Percentiles rank a stretch among this genome's conserved stretches.
Conservation (phyloP, 192 early-diverging fungal species). For the Podila epicladia region DNA sequence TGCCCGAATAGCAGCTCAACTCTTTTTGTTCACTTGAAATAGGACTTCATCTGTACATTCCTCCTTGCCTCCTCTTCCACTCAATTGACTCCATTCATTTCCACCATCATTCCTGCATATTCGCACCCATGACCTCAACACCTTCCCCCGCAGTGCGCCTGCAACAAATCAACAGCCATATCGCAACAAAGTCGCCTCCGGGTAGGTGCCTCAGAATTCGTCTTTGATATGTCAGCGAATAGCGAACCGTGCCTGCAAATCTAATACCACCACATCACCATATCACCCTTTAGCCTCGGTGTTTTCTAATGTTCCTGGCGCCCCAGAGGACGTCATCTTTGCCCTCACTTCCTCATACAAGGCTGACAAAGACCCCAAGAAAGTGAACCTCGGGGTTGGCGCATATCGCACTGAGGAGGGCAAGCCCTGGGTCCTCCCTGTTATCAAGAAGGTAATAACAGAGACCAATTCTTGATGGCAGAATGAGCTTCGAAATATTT, state of each 20-base stretch:
- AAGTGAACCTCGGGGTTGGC: conserved; percentile 96
- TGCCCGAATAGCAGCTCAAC: no score
- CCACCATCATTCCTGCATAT: no score
- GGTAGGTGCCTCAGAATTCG: no score
- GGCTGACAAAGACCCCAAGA: conserved; percentile 78
- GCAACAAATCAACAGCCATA: no score
- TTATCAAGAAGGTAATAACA: conserved; percentile 82
- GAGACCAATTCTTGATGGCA: not conserved
- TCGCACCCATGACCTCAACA: not conserved
- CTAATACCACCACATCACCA: not conserved
- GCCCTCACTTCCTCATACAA: conserved; percentile 85
- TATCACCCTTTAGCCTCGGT: conserved; percentile 47
- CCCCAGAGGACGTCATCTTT: conserved; percentile 93
- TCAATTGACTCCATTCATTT: no score
- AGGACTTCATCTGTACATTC: no score
- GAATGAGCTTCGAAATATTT: not conserved
- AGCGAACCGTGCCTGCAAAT: not conserved
- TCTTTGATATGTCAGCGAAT: no score
- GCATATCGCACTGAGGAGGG: conserved; percentile 93
- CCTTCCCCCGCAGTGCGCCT: not conserved
- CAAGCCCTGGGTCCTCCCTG: conserved; percentile 96
- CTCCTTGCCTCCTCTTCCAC: no score
- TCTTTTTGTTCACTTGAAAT: no score
- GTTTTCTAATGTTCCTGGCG: conserved; percentile 62
- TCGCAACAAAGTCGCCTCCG: no score